Conservation (phyloP, 1,284 basidiomycete species). For the Sanghuangporus baumii region DNA sequence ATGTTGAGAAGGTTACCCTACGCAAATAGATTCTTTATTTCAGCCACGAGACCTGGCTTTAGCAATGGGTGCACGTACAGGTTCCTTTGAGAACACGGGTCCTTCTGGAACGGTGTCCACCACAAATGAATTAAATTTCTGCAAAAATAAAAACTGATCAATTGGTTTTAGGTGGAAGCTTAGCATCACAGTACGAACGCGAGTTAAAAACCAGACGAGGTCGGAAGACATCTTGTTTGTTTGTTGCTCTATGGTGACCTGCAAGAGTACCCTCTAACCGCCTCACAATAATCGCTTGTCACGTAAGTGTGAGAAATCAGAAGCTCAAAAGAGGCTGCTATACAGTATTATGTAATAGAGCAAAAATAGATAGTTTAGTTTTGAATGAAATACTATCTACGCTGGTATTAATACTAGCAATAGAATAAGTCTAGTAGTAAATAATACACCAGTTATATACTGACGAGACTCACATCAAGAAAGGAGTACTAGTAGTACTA, state of each 20-base stretch:
- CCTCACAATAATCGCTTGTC: background rate
- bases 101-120: constrained; percentile 72
- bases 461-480: too few relatives aligned
- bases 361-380: background rate
- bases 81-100: constrained; percentile 78
- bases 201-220: constrained; percentile 88
- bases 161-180: too few relatives aligned
- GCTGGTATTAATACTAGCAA: background rate
- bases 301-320: background rate
- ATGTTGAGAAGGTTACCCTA: constrained; percentile 84
- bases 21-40: background rate
- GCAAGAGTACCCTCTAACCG: background rate
- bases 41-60: background rate
- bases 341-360: background rate
- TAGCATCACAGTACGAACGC: constrained; percentile 46
- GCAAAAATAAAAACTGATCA: background rate
- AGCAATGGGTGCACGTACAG: constrained; percentile 44
- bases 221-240: constrained; percentile 60
- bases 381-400: background rate
- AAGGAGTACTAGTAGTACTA: too few relatives aligned
- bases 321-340: background rate
- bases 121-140: constrained; percentile 82
- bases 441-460: too few relatives aligned
- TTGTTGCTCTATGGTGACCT: constrained; percentile 25
- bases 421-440: too few relatives aligned